Conservation (phyloP, 345 rosid genomes). For the Kernera saxatilis region DNA sequence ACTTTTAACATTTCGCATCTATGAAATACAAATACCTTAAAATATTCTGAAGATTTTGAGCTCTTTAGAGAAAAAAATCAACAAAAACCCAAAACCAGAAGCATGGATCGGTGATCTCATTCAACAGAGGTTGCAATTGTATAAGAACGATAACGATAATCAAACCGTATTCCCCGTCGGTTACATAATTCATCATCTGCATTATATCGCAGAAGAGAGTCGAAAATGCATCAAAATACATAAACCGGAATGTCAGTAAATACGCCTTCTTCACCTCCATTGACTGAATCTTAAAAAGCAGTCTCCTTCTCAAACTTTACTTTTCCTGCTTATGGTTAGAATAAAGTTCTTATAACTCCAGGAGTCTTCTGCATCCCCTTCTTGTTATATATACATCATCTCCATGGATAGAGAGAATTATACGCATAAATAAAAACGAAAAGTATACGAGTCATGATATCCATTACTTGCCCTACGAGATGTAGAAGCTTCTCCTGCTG, state of each 20-base stretch:
- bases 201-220: slow-evolving; percentile 14
- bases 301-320: slow-evolving; percentile 18
- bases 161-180: slow-evolving; percentile 11
- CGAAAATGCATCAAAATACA: slow-evolving; percentile 30
- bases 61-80: background rate
- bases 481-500: slow-evolving; percentile 16
- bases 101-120: background rate
- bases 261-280: background rate
- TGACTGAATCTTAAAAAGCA: slow-evolving; percentile 23
- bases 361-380: slow-evolving; percentile 23
- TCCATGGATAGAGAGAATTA: slow-evolving; percentile 13
- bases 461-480: slow-evolving; percentile 13
- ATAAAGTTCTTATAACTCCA: slow-evolving; percentile 20
- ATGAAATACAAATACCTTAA: background rate
- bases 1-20: background rate
- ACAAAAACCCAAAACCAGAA: background rate
- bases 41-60: too few species aligned
- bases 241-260: slow-evolving; percentile 23
- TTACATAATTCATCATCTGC: slow-evolving; percentile 30
- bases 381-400: slow-evolving; percentile 27
- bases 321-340: slow-evolving; percentile 21
- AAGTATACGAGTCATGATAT: slow-evolving; percentile 9
- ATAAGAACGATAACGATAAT: slow-evolving; percentile 13
- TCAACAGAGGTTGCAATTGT: background rate
- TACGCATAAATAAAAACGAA: background rate